Conservation (phyloP, 192 early-diverging fungal genomes). For the Backusella australiensis region DNA sequence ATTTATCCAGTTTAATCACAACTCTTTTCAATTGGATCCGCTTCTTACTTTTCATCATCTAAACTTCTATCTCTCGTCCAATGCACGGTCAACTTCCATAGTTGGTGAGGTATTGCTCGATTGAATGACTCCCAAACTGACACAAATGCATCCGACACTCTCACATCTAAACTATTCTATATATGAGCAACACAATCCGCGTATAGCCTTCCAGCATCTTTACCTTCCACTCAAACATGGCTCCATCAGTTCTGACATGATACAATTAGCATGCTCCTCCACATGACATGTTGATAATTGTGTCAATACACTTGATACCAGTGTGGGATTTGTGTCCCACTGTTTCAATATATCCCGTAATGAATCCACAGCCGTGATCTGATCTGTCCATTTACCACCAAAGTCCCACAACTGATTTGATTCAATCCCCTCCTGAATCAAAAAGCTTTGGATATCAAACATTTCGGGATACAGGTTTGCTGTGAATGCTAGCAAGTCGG, state of each 20-base stretch:
- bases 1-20: not conserved
- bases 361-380: not conserved
- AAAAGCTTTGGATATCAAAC: slow-evolving; percentile 37
- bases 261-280: not conserved
- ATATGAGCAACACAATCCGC: not conserved
- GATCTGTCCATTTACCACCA: not conserved
- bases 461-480: slow-evolving; percentile 39
- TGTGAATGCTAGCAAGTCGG: slow-evolving; percentile 33
- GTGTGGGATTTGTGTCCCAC: not conserved
- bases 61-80: not conserved
- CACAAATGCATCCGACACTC: slow-evolving; percentile 21
- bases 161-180: not conserved
- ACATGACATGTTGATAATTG: slow-evolving; percentile 13
- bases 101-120: slow-evolving; percentile 28
- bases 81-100: slow-evolving; percentile 35
- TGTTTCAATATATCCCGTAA: not conserved
- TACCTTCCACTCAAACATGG: slow-evolving; percentile 26
- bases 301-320: slow-evolving; percentile 6
- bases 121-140: slow-evolving; percentile 36
- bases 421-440: slow-evolving; percentile 25
- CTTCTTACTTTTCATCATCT: not conserved
- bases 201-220: too few species aligned
- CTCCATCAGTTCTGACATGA: slow-evolving; percentile 15
- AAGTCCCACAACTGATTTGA: not conserved
- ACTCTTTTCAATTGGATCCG: not conserved